phyloP scores from a whole-genome alignment of 2,329 filamentous ascomycete genomes.

The Paraphoma chrysanthemicola region DNA sequence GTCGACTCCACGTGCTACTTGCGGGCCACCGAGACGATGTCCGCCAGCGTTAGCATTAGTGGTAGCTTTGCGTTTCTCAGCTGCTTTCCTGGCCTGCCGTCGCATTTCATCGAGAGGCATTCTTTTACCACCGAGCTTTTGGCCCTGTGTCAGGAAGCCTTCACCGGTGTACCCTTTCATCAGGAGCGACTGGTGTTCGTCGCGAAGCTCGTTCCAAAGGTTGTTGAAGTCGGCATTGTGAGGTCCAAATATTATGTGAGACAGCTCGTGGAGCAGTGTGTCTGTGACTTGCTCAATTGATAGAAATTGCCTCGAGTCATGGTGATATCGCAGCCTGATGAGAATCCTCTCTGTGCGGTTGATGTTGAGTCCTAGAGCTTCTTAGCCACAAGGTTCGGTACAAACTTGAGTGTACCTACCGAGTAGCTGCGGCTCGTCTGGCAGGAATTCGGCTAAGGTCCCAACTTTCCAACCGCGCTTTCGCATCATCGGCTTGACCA shows the following conservation, averaged over 20 bases:
- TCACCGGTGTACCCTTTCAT: constrained; percentile 90
- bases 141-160: constrained; percentile 80
- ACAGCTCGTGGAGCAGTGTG: constrained; percentile 92
- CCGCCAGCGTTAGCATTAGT: constrained; percentile 73
- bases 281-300: constrained; percentile 82
- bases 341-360: constrained; percentile 81
- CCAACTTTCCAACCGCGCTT: constrained; percentile 81
- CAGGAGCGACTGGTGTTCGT: constrained; percentile 79
- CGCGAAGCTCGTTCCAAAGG: constrained; percentile 87
- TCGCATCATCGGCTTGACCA: constrained; percentile 95
- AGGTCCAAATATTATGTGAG: constrained; percentile 84
- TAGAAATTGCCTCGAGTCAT: constrained; percentile 78
- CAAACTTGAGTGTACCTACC: constrained; percentile 54
- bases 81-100: constrained; percentile 74
- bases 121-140: constrained; percentile 68
- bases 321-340: constrained; percentile 78
- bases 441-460: constrained; percentile 85
- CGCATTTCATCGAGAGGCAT: constrained; percentile 74
- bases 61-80: constrained; percentile 70
- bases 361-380: constrained; percentile 70
- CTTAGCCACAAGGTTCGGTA: constrained; percentile 17
- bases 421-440: constrained; percentile 73
- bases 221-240: constrained; percentile 85
- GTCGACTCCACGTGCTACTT: constrained; percentile 65
- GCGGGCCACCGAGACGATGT: constrained; percentile 72